Conservation (phyloP, 768 basidiomycete genomes). For the Rubroboletus pulcherrimus region DNA sequence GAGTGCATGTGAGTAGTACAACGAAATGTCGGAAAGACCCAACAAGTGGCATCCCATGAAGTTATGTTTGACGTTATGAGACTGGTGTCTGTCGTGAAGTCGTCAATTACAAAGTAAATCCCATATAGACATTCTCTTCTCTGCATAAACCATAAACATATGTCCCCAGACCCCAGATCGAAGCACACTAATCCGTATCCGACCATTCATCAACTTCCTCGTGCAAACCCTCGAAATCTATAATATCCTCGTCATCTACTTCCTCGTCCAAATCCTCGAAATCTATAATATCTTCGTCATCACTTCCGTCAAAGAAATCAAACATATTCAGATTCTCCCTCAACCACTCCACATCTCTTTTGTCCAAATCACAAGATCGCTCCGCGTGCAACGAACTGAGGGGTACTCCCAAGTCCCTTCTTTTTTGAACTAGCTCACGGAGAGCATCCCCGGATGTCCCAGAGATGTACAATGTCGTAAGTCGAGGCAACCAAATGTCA, state of each 20-base stretch:
- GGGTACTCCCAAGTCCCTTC: conserved; percentile 42
- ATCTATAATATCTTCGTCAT: conserved; percentile 37
- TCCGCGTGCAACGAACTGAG: conserved; percentile 46
- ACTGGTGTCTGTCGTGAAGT: neutral
- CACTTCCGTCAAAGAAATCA: conserved; percentile 56
- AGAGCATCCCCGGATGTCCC: conserved; percentile 41
- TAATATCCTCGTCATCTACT: conserved; percentile 6
- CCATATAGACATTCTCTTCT: neutral
- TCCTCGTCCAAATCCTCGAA: conserved; percentile 21
- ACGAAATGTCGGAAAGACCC: neutral
- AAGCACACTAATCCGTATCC: conserved; percentile 1
- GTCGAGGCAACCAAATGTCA: conserved; percentile 43
- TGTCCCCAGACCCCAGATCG: neutral
- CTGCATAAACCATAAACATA: neutral
- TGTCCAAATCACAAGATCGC: conserved; percentile 38
- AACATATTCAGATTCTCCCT: conserved; percentile 46
- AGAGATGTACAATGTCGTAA: conserved; percentile 46
- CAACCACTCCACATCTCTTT: conserved; percentile 50
- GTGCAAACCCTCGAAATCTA: conserved; percentile 25
- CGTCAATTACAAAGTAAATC: neutral
- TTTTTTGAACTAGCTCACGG: conserved; percentile 41
- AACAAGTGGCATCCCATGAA: too few species aligned
- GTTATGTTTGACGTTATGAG: neutral
- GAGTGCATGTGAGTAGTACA: neutral
- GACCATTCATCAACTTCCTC: conserved; percentile 17